phyloP scores from a whole-genome alignment of 768 basidiomycete species.

The Leccinum obscurum region DNA sequence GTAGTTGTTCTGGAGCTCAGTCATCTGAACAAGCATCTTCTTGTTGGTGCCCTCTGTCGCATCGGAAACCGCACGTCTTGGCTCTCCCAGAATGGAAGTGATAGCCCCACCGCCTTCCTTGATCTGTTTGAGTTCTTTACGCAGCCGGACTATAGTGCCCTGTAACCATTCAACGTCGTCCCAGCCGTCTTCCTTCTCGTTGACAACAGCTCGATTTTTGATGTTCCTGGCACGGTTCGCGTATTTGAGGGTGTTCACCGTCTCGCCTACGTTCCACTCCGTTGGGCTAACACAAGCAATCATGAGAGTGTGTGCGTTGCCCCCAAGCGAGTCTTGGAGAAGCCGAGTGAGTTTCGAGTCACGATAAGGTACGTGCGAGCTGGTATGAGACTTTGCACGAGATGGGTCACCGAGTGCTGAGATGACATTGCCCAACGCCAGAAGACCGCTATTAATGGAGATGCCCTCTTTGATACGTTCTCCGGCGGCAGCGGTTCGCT shows the following conservation, averaged over 20 bases:
- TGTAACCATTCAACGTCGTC: constrained; percentile 98
- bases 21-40: constrained; percentile 77
- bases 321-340: constrained; percentile 84
- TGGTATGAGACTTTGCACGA: constrained; percentile 78
- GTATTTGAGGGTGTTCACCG: constrained; percentile 93
- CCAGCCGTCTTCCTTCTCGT: constrained; percentile 97
- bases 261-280: constrained; percentile 94
- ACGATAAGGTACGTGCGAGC: constrained; percentile 93
- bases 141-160: constrained; percentile 75
- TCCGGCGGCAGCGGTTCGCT: constrained; percentile 93
- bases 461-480: constrained; percentile 99
- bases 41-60: constrained; percentile 63
- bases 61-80: constrained; percentile 33
- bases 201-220: constrained; percentile 90
- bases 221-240: constrained; percentile 97
- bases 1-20: constrained; percentile 82
- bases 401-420: constrained; percentile 95
- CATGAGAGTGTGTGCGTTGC: constrained; percentile 98
- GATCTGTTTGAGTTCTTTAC: constrained; percentile 81
- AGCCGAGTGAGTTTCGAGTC: constrained; percentile 95
- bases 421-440: constrained; percentile 97
- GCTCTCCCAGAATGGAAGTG: constrained; percentile 28
- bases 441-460: constrained; percentile 94
- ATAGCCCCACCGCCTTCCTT: constrained; percentile 59
- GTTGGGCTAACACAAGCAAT: constrained; percentile 97